Conservation (phyloP, 495 filamentous ascomycete species). For the Penicillium coffeae region DNA sequence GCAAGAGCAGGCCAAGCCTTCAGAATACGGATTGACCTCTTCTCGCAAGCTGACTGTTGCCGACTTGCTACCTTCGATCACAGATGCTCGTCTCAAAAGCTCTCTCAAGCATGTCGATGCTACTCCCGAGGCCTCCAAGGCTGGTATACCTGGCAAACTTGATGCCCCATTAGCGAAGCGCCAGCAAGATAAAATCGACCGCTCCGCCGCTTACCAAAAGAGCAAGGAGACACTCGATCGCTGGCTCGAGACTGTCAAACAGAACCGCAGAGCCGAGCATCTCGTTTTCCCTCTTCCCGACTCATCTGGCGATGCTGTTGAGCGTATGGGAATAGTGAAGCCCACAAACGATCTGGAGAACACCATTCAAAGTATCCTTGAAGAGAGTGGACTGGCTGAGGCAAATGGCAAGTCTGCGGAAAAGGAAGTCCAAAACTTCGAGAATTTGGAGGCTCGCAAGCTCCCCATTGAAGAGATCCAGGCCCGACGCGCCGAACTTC, state of each 20-base stretch:
- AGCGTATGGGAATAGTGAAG: conserved; percentile 44
- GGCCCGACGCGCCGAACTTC: conserved; percentile 68
- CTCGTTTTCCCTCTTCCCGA: conserved; percentile 85
- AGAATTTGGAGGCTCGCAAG: conserved; percentile 63
- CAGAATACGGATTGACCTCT: conserved; percentile 55
- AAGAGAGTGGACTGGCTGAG: conserved; percentile 74
- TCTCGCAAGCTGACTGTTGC: conserved; percentile 73
- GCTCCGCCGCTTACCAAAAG: conserved; percentile 81
- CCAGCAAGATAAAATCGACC: conserved; percentile 83
- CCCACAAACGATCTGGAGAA: conserved; percentile 78
- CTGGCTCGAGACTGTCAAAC: conserved; percentile 93
- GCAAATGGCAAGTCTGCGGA: conserved; percentile 57
- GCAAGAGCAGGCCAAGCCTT: conserved; percentile 52
- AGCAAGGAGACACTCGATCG: conserved; percentile 85
- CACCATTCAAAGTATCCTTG: conserved; percentile 79
- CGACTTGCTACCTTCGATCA: conserved; percentile 70
- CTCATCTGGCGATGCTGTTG: conserved; percentile 49
- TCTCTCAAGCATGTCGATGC: conserved; percentile 64
- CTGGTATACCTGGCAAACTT: conserved; percentile 65
- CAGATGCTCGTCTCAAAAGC: conserved; percentile 72
- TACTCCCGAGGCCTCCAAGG: conserved; percentile 39
- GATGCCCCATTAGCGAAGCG: conserved; percentile 82
- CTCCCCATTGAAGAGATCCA: conserved; percentile 68
- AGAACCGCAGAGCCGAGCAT: conserved; percentile 88
- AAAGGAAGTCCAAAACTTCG: conserved; percentile 61